Base-by-base conservation (phyloP, 345 rosid genomes). In the Eucalyptus curtisii region DNA sequence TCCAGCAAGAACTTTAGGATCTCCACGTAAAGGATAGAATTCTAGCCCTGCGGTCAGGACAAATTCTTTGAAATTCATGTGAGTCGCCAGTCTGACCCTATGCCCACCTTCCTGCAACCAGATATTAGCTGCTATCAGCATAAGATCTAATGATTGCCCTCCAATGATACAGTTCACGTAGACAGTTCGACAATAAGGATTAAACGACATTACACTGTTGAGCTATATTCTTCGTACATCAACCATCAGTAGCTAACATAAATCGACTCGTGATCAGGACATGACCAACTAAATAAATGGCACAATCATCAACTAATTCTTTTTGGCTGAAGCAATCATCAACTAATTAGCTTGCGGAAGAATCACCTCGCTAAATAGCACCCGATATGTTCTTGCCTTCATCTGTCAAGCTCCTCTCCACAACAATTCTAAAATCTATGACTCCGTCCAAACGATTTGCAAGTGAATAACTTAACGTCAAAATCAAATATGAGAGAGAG, bases 1-100 rank as follows among this genome's bases (percentile, higher is more conserved):
- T 76, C 90, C 95, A 89, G 96, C 96, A 89, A 95, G 95, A 92
- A 95, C 91, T 90, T 95, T 95, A n/a, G 96, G 95, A 91, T 95
- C 96, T 90, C 96, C 96, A 37, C 95, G 95, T 86, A 95, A 88
- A 47, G 96, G 94, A 45, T 87, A 95, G 89, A 95, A 95, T 92
- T 95, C 96, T 93, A 95, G 90, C 37, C 96, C 96, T 40, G 96
- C 93, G 11, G 91, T 91, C 92, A 93, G 44, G 89, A 95, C 96
- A 89, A 95, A 95, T 76, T 95, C 96, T 89, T 93, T 91, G 90
- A 95, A 95, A 91, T 95, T 95, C 86, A 92, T 27, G 48, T 94
- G 96, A 92, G 96, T 95, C 42, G 96, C 96, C 71, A 95, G 89
- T 92, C 96, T 94, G 68, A 95, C 95, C 88, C 96, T 93, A 90